These are phyloP conservation scores for Fusarium protoensiforme DNA, from an alignment of 2,329 filamentous ascomycete genomes.

Conservation along the genomic window DNA sequence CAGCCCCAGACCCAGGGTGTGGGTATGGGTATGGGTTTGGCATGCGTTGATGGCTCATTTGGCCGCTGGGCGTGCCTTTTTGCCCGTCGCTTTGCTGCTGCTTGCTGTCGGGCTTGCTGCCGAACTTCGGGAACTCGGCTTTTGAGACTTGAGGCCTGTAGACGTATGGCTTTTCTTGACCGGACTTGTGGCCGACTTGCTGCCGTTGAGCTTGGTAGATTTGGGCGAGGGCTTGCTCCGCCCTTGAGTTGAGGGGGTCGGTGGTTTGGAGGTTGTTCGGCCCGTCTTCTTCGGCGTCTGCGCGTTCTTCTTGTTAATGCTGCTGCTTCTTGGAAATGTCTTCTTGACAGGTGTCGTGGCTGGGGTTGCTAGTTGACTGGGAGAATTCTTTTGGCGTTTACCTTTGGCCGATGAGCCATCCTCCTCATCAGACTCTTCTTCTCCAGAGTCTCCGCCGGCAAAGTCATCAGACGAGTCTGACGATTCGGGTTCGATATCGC, in stretches of 20 bases:
- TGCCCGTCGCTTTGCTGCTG: conserved; percentile 12
- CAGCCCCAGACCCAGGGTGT: too few relatives aligned
- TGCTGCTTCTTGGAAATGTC: conserved; percentile 37
- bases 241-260: conserved; percentile 30
- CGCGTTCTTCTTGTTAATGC: conserved; percentile 47
- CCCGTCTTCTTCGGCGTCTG: conserved; percentile 46
- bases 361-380: conserved; percentile 36
- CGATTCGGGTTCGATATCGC: conserved; percentile 41
- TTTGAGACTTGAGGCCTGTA: conserved; percentile 10
- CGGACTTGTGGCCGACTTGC: conserved; percentile 46
- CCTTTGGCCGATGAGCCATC: conserved; percentile 44
- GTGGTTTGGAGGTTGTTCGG: conserved; percentile 22
- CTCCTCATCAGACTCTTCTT: conserved; percentile 41
- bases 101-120: conserved; percentile 4
- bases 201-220: conserved; percentile 21
- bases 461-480: conserved; percentile 51
- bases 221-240: conserved; percentile 27
- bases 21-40: conserved; percentile 20
- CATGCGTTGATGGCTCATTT: neutral
- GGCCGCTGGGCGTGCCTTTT: neutral
- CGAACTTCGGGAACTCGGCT: neutral
- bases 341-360: conserved; percentile 42
- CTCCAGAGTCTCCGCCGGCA: conserved; percentile 47
- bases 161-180: conserved; percentile 23
- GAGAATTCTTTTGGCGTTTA: conserved; percentile 48